Evolutionary conservation across 228 moss, liverwort and hornwort species (phyloP).

Genomic region (Sphagnum magellanicum): DNA sequence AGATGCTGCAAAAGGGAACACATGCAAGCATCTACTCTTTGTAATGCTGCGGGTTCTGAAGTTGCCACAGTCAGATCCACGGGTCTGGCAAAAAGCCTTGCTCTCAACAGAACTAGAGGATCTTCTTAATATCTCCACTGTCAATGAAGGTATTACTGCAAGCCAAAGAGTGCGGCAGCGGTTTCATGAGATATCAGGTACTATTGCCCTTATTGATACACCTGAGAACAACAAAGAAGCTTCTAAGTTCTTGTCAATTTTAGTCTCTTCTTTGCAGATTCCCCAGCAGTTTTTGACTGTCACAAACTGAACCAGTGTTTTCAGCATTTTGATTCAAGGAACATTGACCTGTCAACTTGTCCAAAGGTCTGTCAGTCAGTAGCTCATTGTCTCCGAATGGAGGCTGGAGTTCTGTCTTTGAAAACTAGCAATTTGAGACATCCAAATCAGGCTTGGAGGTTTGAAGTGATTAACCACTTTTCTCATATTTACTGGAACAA

Average conservation of each 20-base stretch:
- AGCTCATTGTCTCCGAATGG: background rate
- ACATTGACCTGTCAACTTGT: too few relatives aligned
- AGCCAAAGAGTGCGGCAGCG: constrained; percentile 40
- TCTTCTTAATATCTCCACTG: constrained; percentile 30
- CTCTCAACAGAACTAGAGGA: constrained; percentile 41
- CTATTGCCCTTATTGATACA: too few relatives aligned
- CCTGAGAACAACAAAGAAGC: background rate
- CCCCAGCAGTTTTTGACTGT: too few relatives aligned
- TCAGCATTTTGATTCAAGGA: too few relatives aligned
- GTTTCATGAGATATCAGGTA: constrained; percentile 44
- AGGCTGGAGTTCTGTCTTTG: constrained; percentile 2
- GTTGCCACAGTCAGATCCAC: constrained; percentile 49
- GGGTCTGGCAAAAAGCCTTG: constrained; percentile 78
- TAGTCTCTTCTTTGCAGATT: too few relatives aligned
- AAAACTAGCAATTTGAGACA: background rate
- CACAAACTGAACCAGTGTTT: too few relatives aligned
- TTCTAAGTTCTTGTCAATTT: too few relatives aligned
- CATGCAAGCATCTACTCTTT: constrained; percentile 74
- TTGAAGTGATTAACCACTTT: too few relatives aligned
- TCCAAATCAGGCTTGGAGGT: too few relatives aligned
- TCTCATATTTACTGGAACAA: too few relatives aligned
- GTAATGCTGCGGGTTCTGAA: constrained; percentile 87
- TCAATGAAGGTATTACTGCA: constrained; percentile 38
- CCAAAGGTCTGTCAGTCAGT: too few relatives aligned
- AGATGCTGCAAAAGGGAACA: constrained; percentile 57